Evolutionary conservation across 2,329 filamentous ascomycete genomes (phyloP), one percentile per base, ranked within the genome.

Genomic region (Plectosphaerella sp.): DNA sequence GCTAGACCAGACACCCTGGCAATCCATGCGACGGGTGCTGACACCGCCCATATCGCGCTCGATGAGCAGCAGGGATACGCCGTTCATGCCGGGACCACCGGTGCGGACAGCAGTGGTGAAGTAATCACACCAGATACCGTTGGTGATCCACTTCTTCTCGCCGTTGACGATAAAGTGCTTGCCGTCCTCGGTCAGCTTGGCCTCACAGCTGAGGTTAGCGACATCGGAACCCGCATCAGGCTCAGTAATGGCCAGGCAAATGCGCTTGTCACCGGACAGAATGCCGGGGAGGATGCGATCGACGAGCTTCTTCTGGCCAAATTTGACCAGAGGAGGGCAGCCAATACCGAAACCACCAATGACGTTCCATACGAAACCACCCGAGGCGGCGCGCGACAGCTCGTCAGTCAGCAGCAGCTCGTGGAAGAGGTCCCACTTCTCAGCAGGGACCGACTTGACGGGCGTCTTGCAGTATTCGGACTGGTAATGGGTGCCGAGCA

Each of bases 91-190:
- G 22, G 83, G 77, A 35, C 85, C 87, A 58, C 88, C 91, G 12
- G 94, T 99, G 55, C 94, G 87, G 39, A 99, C 94, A 24, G 93
- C 94, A 14, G 90, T 95, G 51, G 94, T 97, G 78, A 97, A 97
- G 77, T 97, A 99, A 71, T 99, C 94, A 57, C 80, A 83, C 91
- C 91, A 97, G 64, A 97, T 84, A 8, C 94, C 94, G 73, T 99
- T 99, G 64, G 93, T 97, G 72, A 97, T 97, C 93, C 94, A 97
- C 77, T 99, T 99, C 88, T 99, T 97, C 83, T 97, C 93, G 51
- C 94, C 94, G 66, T 97, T 99, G 73, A 99, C 94, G 61, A 97
- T 97, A 74, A 95, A 99, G 76, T 97, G 91, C 79, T 97, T 97
- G 65, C 94, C 94, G 64, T 99, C 94, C 62, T 94, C 89, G 57